phyloP scores from a whole-genome alignment of 495 filamentous ascomycete species.

The Astrothelium subdiscretum region DNA sequence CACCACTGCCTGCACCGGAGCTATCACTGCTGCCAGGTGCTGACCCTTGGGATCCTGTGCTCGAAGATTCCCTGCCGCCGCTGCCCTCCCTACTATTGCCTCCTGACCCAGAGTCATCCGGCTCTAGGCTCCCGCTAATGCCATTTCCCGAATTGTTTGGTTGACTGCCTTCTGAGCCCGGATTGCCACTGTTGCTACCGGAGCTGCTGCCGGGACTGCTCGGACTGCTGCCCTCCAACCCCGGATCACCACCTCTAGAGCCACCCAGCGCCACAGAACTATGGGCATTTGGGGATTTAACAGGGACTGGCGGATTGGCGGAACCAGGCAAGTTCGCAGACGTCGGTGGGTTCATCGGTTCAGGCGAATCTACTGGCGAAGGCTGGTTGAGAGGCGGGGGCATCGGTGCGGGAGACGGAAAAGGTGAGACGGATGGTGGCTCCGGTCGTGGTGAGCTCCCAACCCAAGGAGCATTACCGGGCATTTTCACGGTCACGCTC shows the following conservation, averaged over 20 bases:
- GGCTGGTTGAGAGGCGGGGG: not conserved
- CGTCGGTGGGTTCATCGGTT: not conserved
- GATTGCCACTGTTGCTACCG: not conserved
- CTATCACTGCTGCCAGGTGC: not conserved
- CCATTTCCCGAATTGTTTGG: not conserved
- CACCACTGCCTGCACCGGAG: not conserved
- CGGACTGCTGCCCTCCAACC: not conserved
- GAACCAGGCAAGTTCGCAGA: not conserved
- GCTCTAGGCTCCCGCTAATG: not conserved
- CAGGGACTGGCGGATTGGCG: not conserved
- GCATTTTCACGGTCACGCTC: not conserved
- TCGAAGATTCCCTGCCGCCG: conserved; percentile 33
- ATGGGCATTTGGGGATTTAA: not conserved
- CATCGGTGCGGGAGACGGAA: not conserved
- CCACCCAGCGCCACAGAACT: not conserved
- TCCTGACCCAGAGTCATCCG: not conserved
- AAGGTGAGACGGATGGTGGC: not conserved
- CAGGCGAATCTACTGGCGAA: not conserved
- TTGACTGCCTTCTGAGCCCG: not conserved
- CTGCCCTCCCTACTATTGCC: conserved; percentile 4
- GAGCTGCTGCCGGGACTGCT: not conserved
- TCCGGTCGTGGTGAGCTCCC: not conserved
- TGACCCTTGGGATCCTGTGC: not conserved
- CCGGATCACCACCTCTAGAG: not conserved
- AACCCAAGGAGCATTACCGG: not conserved